phyloP scores from a whole-genome alignment of 352 stramenopile species.

The Globisporangium splendens region DNA sequence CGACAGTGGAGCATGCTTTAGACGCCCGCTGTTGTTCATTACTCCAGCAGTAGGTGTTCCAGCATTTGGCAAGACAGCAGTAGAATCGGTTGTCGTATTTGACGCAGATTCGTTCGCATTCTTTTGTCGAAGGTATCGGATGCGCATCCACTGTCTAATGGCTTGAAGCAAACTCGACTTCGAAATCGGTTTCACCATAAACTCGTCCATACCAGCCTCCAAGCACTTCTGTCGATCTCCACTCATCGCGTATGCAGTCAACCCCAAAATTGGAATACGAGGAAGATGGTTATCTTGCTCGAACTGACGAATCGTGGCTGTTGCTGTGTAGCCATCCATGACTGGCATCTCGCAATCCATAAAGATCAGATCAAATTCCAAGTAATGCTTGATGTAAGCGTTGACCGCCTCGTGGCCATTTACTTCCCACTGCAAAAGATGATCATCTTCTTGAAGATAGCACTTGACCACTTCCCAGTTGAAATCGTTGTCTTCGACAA shows the following conservation, averaged over 20 bases:
- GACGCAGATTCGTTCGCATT: slow-evolving; percentile 14
- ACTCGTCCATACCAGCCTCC: slow-evolving; percentile 68
- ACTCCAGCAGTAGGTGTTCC: slow-evolving; percentile 9
- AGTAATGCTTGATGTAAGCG: slow-evolving; percentile 43
- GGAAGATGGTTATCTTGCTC: slow-evolving; percentile 56
- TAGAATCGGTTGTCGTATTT: slow-evolving; percentile 13
- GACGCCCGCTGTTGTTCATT: neutral
- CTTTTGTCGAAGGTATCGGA: slow-evolving; percentile 44
- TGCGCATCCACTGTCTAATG: slow-evolving; percentile 64
- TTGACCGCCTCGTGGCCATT: slow-evolving; percentile 66
- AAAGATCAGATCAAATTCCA: slow-evolving; percentile 65
- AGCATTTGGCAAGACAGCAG: slow-evolving; percentile 8
- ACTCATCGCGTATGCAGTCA: slow-evolving; percentile 75
- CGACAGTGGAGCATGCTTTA: slow-evolving; percentile 3
- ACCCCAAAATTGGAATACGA: slow-evolving; percentile 59
- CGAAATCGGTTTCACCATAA: slow-evolving; percentile 78
- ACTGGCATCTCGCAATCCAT: slow-evolving; percentile 85
- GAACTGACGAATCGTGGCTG: slow-evolving; percentile 54
- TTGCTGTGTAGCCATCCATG: slow-evolving; percentile 79
- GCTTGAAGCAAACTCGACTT: slow-evolving; percentile 59
- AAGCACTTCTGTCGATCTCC: slow-evolving; percentile 74
- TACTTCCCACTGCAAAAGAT: slow-evolving; percentile 67
- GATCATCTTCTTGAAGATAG: slow-evolving; percentile 68
- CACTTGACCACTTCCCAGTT: slow-evolving; percentile 81
- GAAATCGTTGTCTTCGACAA: slow-evolving; percentile 78